phyloP scores from a whole-genome alignment of 768 basidiomycete genomes.

The Suillus brevipes region DNA sequence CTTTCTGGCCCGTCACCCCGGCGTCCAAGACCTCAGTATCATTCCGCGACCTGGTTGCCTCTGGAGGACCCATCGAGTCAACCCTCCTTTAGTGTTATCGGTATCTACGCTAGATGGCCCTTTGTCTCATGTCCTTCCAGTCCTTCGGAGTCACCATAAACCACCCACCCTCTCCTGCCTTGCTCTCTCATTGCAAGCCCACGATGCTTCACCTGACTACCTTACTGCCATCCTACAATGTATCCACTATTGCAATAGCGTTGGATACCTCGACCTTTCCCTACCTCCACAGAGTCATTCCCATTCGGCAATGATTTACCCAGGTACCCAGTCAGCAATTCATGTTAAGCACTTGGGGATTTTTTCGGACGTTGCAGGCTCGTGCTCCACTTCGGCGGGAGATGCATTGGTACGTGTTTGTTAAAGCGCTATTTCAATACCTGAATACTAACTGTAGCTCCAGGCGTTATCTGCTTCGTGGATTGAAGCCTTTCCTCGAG shows the following conservation, averaged over 20 bases:
- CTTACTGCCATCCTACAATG: not conserved
- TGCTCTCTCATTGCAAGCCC: not conserved
- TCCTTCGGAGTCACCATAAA: not conserved
- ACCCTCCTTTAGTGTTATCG: fast-evolving
- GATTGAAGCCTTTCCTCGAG: not conserved
- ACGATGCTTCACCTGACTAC: not conserved
- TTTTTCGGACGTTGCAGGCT: not conserved
- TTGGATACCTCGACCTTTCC: not conserved
- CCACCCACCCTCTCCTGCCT: not conserved
- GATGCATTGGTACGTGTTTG: not conserved
- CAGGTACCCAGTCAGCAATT: not conserved
- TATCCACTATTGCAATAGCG: not conserved
- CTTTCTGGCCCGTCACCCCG: not conserved
- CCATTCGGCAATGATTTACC: not conserved
- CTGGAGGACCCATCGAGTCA: not conserved
- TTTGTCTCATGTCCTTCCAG: not conserved
- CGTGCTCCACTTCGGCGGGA: not conserved
- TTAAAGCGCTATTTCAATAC: not conserved
- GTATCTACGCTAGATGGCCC: not conserved
- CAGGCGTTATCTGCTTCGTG: not conserved
- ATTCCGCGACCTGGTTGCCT: not conserved
- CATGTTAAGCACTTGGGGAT: not conserved
- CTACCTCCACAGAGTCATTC: not conserved
- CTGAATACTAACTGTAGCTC: not conserved
- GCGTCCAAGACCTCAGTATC: not conserved